Evolutionary conservation across 306 rosid species (phyloP), one percentile per base, ranked within the genome.

Genomic region (Vicia sativa): DNA sequence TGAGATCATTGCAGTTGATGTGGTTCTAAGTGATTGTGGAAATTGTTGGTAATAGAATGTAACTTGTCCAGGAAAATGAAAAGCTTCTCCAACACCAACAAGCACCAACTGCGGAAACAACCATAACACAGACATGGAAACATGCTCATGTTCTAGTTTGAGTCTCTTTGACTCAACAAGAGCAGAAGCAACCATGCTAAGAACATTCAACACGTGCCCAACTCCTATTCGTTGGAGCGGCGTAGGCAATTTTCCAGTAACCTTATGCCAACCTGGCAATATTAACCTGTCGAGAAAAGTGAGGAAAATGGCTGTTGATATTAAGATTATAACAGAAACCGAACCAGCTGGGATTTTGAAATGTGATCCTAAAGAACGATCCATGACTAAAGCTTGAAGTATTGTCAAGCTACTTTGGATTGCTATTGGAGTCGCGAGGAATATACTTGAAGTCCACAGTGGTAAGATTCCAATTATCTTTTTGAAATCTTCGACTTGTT

Each of bases 81-180:
- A 87, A 3, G 92, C 86, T 76, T 83, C 95, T 50, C 95, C 95
- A 11, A 84, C 19, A 0, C 96, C 89, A 53, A 77, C 82, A 48
- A 85, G 25, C 55, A 57, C 80, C 46, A 85, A 34, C 10, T 87
- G 91, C 45, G 88, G 91, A 60, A 80, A 75, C 29, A 85, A 76
- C 96, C 96, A 90, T 0, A 85, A 45, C 2, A 58, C 65, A 0
- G 57, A 77, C 82, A 85, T 80, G 5, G 75, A 50, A 41, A 52
- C 76, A 11, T 78, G 59, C 1, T 7, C 35, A 29, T 74, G 82
- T 1, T 54, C 74, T 29, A 75, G 34, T 19, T 78, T 78, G 12
- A 82, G 84, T 71, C 95, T 82, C 75, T 84, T 83, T n/a, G 85
- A 76, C 76, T 90, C 95, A 66, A 90, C 86, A 14, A 87, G 10